These are phyloP conservation scores for Senecio squalidus DNA, from an alignment of 140 eudicot species.

Conservation along the genomic window DNA sequence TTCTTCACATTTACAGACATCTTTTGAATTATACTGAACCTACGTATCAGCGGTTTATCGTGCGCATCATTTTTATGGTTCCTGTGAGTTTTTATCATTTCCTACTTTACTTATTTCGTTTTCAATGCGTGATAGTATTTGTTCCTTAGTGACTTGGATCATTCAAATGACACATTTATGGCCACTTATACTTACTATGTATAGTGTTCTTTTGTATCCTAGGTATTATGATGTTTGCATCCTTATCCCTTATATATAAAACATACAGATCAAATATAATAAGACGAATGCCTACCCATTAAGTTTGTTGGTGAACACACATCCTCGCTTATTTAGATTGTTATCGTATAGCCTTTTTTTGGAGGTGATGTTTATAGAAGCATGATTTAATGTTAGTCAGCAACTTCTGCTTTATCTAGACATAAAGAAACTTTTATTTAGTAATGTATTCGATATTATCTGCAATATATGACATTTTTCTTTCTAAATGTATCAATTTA, in stretches of 20 bases:
- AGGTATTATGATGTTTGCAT: neutral
- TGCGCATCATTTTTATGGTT: conserved; percentile 91
- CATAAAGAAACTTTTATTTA: too few species aligned
- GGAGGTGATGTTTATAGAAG: neutral
- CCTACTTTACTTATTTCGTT: neutral
- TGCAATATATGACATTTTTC: too few species aligned
- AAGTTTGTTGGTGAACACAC: too few species aligned
- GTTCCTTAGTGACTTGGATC: neutral
- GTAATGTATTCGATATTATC: neutral
- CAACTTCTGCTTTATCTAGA: too few species aligned
- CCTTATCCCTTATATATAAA: too few species aligned
- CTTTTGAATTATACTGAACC: conserved; percentile 90
- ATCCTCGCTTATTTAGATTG: neutral
- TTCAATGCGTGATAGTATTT: neutral
- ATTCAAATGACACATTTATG: neutral
- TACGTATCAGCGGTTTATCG: conserved; percentile 77
- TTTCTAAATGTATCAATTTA: too few species aligned
- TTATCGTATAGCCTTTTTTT: neutral
- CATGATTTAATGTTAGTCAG: too few species aligned
- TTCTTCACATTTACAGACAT: conserved; percentile 74
- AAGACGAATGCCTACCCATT: too few species aligned
- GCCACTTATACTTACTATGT: neutral
- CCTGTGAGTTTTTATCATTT: conserved; percentile 60
- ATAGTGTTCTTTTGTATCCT: neutral
- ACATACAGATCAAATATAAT: too few species aligned